Conservation (phyloP, 176 grass and related monocot genomes). For the Musa beccarii region DNA sequence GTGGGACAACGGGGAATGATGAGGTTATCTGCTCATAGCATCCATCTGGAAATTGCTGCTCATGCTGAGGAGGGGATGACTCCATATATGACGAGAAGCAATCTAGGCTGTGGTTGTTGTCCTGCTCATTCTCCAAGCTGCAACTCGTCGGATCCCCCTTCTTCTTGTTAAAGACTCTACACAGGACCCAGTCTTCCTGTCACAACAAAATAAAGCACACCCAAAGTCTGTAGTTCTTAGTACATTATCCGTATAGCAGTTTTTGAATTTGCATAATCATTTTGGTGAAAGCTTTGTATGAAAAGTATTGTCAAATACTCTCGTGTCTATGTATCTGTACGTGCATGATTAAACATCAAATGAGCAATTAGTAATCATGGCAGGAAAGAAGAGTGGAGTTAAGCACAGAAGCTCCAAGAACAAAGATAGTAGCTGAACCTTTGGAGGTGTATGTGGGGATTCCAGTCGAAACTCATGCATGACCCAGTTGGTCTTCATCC, state of each 20-base stretch:
- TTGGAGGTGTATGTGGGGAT: conserved; percentile 37
- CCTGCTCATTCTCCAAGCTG: conserved; percentile 10
- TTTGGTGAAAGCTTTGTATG: too few species aligned
- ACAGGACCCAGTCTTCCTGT: conserved; percentile 73
- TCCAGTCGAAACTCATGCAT: conserved; percentile 89
- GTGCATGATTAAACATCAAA: too few species aligned
- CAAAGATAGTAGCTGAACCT: conserved; percentile 17
- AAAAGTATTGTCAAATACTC: too few species aligned
- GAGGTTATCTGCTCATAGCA: too few species aligned
- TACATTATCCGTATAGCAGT: too few species aligned
- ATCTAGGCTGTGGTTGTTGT: neutral
- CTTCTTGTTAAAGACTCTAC: conserved; percentile 55
- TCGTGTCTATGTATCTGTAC: too few species aligned
- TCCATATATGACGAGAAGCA: neutral
- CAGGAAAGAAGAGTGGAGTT: too few species aligned
- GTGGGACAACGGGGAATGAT: too few species aligned
- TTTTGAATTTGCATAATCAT: too few species aligned
- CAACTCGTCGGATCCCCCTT: conserved; percentile 2
- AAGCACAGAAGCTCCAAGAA: too few species aligned
- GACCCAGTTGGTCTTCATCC: conserved; percentile 67
- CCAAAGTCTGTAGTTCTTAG: neutral
- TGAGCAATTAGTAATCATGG: too few species aligned
- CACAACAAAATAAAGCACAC: neutral
- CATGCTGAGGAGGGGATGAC: conserved; percentile 15
- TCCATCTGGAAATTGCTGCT: neutral